These are phyloP conservation scores for Hypomyces perniciosus DNA, from an alignment of 2,329 filamentous ascomycete species.

Conservation along the genomic window DNA sequence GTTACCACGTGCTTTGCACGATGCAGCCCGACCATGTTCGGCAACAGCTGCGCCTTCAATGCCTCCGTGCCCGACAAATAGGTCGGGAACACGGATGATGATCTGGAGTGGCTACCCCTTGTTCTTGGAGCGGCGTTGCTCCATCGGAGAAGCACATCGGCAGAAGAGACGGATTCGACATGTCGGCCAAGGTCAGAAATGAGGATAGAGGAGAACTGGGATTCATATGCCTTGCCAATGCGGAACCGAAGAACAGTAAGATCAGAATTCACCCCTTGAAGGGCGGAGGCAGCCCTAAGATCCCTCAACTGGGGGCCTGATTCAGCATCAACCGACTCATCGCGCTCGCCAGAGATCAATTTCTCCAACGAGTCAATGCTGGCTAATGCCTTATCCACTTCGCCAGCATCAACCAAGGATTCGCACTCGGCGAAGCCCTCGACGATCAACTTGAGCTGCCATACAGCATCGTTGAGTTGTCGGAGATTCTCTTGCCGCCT, in stretches of 20 bases:
- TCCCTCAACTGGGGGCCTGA: constrained; percentile 49
- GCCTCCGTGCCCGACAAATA: constrained; percentile 70
- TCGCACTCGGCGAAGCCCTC: constrained; percentile 72
- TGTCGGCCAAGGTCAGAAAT: constrained; percentile 78
- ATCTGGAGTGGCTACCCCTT: constrained; percentile 60
- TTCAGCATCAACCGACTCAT: constrained; percentile 28
- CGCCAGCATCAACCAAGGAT: constrained; percentile 72
- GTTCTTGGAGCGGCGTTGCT: constrained; percentile 67
- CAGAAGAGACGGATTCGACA: constrained; percentile 61
- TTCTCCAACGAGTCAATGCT: constrained; percentile 72
- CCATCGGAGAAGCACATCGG: constrained; percentile 80
- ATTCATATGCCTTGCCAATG: constrained; percentile 82
- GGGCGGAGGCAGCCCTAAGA: constrained; percentile 67
- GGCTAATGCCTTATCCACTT: constrained; percentile 73
- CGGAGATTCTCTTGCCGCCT: constrained; percentile 77
- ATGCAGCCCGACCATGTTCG: constrained; percentile 72
- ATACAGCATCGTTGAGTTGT: constrained; percentile 73
- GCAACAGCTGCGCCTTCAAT: constrained; percentile 63
- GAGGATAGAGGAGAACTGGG: constrained; percentile 70
- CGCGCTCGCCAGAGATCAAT: constrained; percentile 68
- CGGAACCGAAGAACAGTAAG: constrained; percentile 69
- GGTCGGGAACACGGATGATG: constrained; percentile 64
- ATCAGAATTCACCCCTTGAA: constrained; percentile 74
- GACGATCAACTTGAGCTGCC: constrained; percentile 75
- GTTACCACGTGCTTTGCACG: constrained; percentile 72